phyloP scores from a whole-genome alignment of 257 asterid genomes.

The Verbascum thapsus region DNA sequence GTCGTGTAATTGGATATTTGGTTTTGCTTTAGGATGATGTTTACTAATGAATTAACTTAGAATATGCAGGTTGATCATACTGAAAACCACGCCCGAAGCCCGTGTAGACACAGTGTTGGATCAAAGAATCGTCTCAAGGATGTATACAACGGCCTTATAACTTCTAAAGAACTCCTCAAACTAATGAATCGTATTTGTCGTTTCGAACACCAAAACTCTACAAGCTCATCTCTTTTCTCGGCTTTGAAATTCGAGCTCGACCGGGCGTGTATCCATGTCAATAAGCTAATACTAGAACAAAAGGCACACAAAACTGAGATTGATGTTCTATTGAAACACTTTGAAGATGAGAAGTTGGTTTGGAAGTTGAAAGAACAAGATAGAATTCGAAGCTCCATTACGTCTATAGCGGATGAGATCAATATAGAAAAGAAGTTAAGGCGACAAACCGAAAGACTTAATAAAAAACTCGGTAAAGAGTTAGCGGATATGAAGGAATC shows the following conservation, averaged over 20 bases:
- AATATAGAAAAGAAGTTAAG: slow-evolving; percentile 80
- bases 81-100: slow-evolving; percentile 45
- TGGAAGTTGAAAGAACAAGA: slow-evolving; percentile 83
- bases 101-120: slow-evolving; percentile 37
- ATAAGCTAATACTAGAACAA: slow-evolving; percentile 63
- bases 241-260: slow-evolving; percentile 80
- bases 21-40: slow-evolving; percentile 21
- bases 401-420: slow-evolving; percentile 63
- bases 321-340: slow-evolving; percentile 51
- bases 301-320: slow-evolving; percentile 45
- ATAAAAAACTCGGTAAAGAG: slow-evolving; percentile 86
- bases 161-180: slow-evolving; percentile 77
- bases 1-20: slow-evolving; percentile 24
- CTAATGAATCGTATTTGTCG: slow-evolving; percentile 55
- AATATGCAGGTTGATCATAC: slow-evolving; percentile 58
- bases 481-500: slow-evolving; percentile 65
- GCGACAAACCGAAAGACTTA: slow-evolving; percentile 84
- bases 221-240: slow-evolving; percentile 62
- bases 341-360: slow-evolving; percentile 62
- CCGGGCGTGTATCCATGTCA: slow-evolving; percentile 50
- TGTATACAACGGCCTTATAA: slow-evolving; percentile 62
- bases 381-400: slow-evolving; percentile 55
- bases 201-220: slow-evolving; percentile 56
- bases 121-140: slow-evolving; percentile 66
- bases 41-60: background rate